Conservation (phyloP, 768 basidiomycete genomes). For the Asterophora lycoperdoides region DNA sequence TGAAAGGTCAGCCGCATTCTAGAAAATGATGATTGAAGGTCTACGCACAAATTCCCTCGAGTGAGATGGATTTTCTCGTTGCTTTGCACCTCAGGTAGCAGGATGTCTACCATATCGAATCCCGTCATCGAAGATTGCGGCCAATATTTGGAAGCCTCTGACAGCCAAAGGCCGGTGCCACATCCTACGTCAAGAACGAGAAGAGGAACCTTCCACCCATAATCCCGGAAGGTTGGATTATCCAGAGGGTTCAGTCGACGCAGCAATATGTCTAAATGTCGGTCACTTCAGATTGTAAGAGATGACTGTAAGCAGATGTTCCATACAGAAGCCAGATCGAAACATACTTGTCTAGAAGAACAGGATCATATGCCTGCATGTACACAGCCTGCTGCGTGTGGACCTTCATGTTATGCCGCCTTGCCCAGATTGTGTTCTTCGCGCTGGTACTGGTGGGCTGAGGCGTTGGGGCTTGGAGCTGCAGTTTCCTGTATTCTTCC, state of each 20-base stretch:
- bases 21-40: slow-evolving; percentile 1
- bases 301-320: not conserved
- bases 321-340: slow-evolving; percentile 3
- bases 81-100: slow-evolving; percentile 32
- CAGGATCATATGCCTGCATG: slow-evolving; percentile 62
- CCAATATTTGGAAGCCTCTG: slow-evolving; percentile 63
- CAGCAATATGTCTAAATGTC: slow-evolving; percentile 49
- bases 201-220: slow-evolving; percentile 42
- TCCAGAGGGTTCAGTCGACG: slow-evolving; percentile 49
- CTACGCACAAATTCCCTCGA: slow-evolving; percentile 65
- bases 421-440: slow-evolving; percentile 35
- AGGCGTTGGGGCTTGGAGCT: slow-evolving; percentile 1
- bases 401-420: slow-evolving; percentile 43
- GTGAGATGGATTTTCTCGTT: slow-evolving; percentile 47
- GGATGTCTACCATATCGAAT: slow-evolving; percentile 57
- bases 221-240: slow-evolving; percentile 59
- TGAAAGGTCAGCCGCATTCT: not conserved
- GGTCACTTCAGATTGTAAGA: slow-evolving; percentile 55
- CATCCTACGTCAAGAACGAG: slow-evolving; percentile 73
- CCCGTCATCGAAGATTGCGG: slow-evolving; percentile 54
- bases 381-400: slow-evolving; percentile 56
- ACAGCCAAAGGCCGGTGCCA: slow-evolving; percentile 66
- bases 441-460: slow-evolving; percentile 6
- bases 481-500: slow-evolving; percentile 21
- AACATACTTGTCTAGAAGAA: slow-evolving; percentile 55